These are phyloP conservation scores for Coniferiporia weirii DNA, from an alignment of 1,284 basidiomycete genomes.

Conservation along the genomic window DNA sequence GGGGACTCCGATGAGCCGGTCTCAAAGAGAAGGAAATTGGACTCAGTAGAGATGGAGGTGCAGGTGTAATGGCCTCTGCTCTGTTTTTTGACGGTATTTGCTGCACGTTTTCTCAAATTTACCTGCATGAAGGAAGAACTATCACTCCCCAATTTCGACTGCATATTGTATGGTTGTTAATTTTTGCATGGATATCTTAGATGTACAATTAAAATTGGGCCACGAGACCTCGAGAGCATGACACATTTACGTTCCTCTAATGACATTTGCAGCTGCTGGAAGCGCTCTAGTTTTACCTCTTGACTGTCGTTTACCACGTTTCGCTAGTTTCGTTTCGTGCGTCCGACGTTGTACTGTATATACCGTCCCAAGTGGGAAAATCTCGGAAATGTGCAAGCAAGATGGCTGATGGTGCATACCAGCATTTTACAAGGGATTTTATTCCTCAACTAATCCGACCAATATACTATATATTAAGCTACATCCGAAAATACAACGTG, in stretches of 20 bases:
- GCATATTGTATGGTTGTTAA: background rate
- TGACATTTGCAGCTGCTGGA: background rate
- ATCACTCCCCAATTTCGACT: background rate
- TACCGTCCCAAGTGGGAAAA: background rate
- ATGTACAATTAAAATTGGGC: background rate
- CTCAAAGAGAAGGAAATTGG: constrained; percentile 46
- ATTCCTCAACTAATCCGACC: no score
- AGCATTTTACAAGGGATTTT: no score
- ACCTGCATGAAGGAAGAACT: background rate
- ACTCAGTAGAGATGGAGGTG: constrained; percentile 5
- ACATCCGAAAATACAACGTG: background rate
- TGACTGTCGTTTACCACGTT: background rate
- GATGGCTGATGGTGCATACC: no score
- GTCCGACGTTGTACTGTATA: background rate
- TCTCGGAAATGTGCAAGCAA: no score
- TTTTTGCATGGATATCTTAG: background rate
- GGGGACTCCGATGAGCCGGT: constrained; percentile 45
- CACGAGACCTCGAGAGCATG: background rate
- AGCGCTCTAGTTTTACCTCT: background rate
- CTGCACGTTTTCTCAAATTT: background rate
- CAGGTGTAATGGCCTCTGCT: background rate
- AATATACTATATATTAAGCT: background rate
- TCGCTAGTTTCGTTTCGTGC: background rate
- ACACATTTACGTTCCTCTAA: background rate
- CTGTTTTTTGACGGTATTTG: background rate